Evolutionary conservation across 352 stramenopile species (phyloP), one percentile per base, ranked within the genome.

Genomic region (Phytophthora sansomeana): DNA sequence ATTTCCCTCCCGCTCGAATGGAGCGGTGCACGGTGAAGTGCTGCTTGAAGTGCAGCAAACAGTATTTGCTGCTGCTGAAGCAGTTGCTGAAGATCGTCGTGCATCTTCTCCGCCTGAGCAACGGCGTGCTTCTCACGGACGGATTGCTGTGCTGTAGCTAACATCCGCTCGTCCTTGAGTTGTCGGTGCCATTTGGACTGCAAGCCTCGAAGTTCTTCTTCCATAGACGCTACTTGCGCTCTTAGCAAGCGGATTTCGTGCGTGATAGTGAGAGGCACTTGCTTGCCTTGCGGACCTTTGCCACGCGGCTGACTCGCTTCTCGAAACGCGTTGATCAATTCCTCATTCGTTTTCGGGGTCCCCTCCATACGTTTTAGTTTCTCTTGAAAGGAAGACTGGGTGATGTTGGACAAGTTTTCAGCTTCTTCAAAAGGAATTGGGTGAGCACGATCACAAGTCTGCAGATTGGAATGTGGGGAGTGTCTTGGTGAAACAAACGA

Each of bases 161-260:
- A 41, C 32, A 54, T 69, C 17, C 67, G 70, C 28, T 64, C 29
- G 33, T 81, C 66, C 1, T 63, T 65, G 7, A 78, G 52, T 4
- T 75, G 35, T 1, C 43, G 29, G 4, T 58, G 19, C 74, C 74
- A 81, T 17, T 66, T 67, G 32, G 49, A 16, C 11, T 65, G 44
- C 5, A 81, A 38, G 2, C 19, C 16, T 5, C 44, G 58, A 0
- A 81, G 66, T 11, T 78, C 43, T 3, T 74, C 56, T 35, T 78
- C 74, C 69, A 81, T 78, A 9, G 57, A 39, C n/a, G 61, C 74
- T n/a, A 81, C 74, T 43, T 78, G 70, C 7, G 59, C 59, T 17
- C 74, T 58, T 13, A 81, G 39, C 3, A 77, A 44, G 4, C 70
- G 66, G 38, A 81, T 66, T 52, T 78, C 74, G 29, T 81, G 67